Base-by-base conservation (phyloP, 441 rosid genomes). In the Mallotus japonicus region DNA sequence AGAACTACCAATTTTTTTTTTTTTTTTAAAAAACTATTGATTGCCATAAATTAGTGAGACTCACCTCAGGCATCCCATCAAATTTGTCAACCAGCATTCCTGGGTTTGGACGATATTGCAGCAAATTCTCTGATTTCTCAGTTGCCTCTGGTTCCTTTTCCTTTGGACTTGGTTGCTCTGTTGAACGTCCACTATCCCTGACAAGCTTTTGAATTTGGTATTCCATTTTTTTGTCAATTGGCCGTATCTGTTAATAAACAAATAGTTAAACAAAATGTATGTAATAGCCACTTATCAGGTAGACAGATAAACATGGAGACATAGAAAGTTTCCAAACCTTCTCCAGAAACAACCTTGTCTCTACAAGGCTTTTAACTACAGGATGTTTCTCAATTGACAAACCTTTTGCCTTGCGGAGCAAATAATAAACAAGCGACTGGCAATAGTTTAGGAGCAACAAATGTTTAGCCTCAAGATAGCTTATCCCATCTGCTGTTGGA, bases 141-240 rank as follows among this genome's bases (percentile, higher is more conserved):
- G 78, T 44, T 40, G 75, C 80, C 68, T 73, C 83, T 4, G 79
- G 65, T 68, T 78, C 81, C 51, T 78, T 85, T 76, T 69, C 87
- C 56, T 80, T 79, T 37, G 75, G 58, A 60, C 69, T 73, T 65
- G 62, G 71, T 81, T 80, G 76, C 56, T 78, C 89, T 19, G 70
- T 17, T 32, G 80, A 77, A 70, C 73, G 80, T 22, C 61, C 85
- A 70, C 77, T 62, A 34, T 76, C 84, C 71, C 81, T 87, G 1
- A 87, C 84, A 70, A 94, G 92, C 85, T 92, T 94, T 83, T 89
- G 92, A 65, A 92, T 84, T 83, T 92, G 96, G 85, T 91, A 91
- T 37, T 95, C 95, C 70, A 90, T 89, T 51, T 89, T 95, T 70
- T 91, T 92, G 83, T 92, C 99, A 44, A 95, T 89, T 16, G 93